Percentiles rank a stretch among this genome's conserved stretches.
These are phyloP conservation scores for Ramichloridium luteum DNA, from an alignment of 2,329 filamentous ascomycete species.

Conservation along the genomic window DNA sequence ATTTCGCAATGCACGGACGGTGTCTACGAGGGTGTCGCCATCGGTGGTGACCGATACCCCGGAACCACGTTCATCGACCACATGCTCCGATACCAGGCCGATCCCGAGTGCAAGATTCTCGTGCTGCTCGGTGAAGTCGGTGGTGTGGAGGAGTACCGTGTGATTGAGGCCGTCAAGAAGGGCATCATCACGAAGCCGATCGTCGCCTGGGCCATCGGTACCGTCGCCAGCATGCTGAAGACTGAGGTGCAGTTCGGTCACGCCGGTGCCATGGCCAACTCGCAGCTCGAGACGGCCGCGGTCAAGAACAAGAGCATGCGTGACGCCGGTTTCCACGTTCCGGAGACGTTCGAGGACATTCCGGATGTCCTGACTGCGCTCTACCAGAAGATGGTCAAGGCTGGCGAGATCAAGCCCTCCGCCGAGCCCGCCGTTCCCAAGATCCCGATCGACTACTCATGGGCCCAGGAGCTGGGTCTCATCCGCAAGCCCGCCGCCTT, in stretches of 20 bases:
- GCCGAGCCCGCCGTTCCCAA: conserved; percentile 89
- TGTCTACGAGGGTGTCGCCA: conserved; percentile 98
- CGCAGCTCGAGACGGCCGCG: conserved; percentile 91
- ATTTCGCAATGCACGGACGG: conserved; percentile 91
- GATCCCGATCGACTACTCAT: conserved; percentile 99
- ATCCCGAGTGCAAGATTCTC: conserved; percentile 96
- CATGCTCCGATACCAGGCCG: conserved; percentile 87
- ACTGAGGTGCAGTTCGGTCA: conserved; percentile 99
- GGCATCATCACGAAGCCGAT: conserved; percentile 96
- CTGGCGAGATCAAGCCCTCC: conserved; percentile 74
- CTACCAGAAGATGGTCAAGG: conserved; percentile 77
- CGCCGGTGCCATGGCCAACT: conserved; percentile 97
- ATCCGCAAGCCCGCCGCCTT: conserved; percentile 99
- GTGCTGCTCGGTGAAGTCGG: conserved; percentile 93
- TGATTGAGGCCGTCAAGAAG: conserved; percentile 93
- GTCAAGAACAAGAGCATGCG: conserved; percentile 96
- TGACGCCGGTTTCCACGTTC: conserved; percentile 87
- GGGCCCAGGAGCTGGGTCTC: conserved; percentile 97
- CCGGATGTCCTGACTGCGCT: conserved; percentile 63
- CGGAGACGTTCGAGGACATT: conserved; percentile 93
- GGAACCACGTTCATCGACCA: conserved; percentile 99
- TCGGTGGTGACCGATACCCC: conserved; percentile 97
- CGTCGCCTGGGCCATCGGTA: conserved; percentile 98
- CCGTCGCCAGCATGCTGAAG: conserved; percentile 99
- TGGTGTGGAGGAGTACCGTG: conserved; percentile 99